A percentile compares a stretch with the other conserved stretches of the same genome.
These are phyloP conservation scores for Zymoseptoria ardabiliae DNA, from an alignment of 2,329 filamentous ascomycete genomes.

Conservation along the genomic window DNA sequence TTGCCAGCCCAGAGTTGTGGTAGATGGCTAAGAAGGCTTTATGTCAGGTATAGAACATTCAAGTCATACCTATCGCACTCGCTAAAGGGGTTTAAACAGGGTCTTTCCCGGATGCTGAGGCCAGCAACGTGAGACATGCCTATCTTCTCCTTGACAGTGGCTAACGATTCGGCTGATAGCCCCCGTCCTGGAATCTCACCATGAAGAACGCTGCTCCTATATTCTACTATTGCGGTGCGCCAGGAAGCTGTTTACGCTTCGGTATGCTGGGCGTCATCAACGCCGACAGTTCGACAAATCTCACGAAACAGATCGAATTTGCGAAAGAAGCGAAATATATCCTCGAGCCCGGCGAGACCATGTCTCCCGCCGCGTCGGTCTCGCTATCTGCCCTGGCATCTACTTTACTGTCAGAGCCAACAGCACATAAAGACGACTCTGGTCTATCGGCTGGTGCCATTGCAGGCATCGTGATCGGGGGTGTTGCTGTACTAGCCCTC, in stretches of 20 bases:
- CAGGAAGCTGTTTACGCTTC: constrained; percentile 55
- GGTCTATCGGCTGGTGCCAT: constrained; percentile 35
- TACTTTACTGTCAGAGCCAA: constrained; percentile 6
- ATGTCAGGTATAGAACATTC: constrained; percentile 14
- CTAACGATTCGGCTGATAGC: constrained; percentile 1
- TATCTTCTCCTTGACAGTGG: background rate
- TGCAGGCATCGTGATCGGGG: constrained; percentile 54
- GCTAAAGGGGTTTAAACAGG: background rate
- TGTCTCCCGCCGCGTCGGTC: constrained; percentile 32
- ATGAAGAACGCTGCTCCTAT: constrained; percentile 58
- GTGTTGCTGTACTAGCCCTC: constrained; percentile 42
- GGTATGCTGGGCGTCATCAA: constrained; percentile 75
- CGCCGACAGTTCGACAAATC: constrained; percentile 34
- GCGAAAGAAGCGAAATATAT: constrained; percentile 24
- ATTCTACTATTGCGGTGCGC: constrained; percentile 64
- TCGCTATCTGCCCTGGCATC: constrained; percentile 19
- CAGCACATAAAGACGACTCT: constrained; percentile 5
- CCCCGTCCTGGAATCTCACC: constrained; percentile 26
- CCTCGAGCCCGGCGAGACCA: constrained; percentile 34
- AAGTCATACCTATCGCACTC: no score
- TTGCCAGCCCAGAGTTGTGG: constrained; percentile 32
- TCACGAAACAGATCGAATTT: constrained; percentile 25
- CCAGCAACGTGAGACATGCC: background rate
- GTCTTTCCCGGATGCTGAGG: constrained; percentile 9
- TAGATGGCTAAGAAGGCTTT: constrained; percentile 19